Conservation (phyloP, 768 basidiomycete species). For the Russula lepida region DNA sequence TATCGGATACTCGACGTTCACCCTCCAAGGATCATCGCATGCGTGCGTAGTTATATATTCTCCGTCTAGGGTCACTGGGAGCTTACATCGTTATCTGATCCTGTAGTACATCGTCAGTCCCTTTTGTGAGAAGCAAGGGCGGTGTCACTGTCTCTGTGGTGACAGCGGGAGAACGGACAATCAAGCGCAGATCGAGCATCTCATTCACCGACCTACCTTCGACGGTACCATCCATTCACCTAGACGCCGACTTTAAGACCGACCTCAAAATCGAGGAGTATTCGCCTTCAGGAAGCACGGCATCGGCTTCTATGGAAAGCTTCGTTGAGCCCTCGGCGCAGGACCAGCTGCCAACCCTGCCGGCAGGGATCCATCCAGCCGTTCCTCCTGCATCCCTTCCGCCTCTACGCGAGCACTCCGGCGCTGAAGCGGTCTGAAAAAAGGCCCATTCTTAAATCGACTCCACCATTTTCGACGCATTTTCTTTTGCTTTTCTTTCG, state of each 20-base stretch:
- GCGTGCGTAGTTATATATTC: not conserved
- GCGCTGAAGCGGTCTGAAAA: not conserved
- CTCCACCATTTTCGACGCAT: not conserved
- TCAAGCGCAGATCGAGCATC: not conserved
- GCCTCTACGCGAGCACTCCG: not conserved
- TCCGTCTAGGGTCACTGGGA: not conserved
- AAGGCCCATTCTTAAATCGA: not conserved
- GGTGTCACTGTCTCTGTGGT: not conserved
- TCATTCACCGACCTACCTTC: constrained; percentile 13
- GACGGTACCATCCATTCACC: constrained; percentile 5
- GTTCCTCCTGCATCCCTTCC: not conserved
- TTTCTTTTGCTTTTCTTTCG: not conserved
- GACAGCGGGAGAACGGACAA: not conserved
- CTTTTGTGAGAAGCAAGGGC: not conserved
- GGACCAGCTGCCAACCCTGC: not conserved
- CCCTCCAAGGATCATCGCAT: not conserved
- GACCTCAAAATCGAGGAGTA: not conserved
- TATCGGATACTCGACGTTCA: constrained; percentile 22
- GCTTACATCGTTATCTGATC: not conserved
- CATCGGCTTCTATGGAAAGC: constrained; percentile 3
- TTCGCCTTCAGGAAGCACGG: not conserved
- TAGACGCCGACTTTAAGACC: not conserved
- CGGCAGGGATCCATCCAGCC: not conserved
- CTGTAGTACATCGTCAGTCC: not conserved
- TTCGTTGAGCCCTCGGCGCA: not conserved